Evolutionary conservation across 2,329 filamentous ascomycete species (phyloP).

Genomic region (Camptophora hylomeconis): DNA sequence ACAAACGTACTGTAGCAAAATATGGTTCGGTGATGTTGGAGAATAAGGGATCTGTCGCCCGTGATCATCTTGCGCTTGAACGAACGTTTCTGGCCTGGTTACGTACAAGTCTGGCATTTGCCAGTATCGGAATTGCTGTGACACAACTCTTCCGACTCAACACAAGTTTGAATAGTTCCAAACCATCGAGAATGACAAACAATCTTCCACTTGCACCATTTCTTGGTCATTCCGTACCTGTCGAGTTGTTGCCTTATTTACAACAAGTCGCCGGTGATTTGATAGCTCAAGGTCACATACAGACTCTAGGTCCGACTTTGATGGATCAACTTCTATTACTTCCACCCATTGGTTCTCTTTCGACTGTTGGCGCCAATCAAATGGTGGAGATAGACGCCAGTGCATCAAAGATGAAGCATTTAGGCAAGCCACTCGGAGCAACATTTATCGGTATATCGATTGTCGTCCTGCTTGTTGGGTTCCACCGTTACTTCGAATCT

Average conservation of each 20-base stretch:
- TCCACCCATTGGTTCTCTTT: constrained; percentile 15
- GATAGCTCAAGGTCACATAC: neutral
- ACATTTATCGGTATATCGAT: constrained; percentile 52
- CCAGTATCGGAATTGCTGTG: constrained; percentile 52
- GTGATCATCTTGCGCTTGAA: constrained; percentile 53
- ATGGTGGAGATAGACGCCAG: constrained; percentile 16
- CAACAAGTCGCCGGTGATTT: constrained; percentile 10
- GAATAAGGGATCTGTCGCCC: constrained; percentile 53
- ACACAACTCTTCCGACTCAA: constrained; percentile 56
- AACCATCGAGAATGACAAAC: constrained; percentile 6
- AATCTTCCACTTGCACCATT: constrained; percentile 13
- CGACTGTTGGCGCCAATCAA: constrained; percentile 7
- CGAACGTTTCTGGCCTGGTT: constrained; percentile 58
- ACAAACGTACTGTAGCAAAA: constrained; percentile 38
- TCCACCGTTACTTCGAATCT: constrained; percentile 53
- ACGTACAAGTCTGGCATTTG: constrained; percentile 52
- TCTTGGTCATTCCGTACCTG: constrained; percentile 14
- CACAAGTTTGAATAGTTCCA: constrained; percentile 25
- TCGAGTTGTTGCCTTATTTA: constrained; percentile 15
- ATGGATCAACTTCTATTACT: constrained; percentile 14
- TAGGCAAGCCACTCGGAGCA: constrained; percentile 50
- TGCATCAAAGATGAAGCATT: constrained; percentile 29
- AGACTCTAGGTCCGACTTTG: constrained; percentile 13
- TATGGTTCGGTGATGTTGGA: constrained; percentile 52
- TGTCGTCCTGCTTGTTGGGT: constrained; percentile 47